Evolutionary conservation across 441 rosid species (phyloP).

Genomic region (Gossypium schwendimanii): DNA sequence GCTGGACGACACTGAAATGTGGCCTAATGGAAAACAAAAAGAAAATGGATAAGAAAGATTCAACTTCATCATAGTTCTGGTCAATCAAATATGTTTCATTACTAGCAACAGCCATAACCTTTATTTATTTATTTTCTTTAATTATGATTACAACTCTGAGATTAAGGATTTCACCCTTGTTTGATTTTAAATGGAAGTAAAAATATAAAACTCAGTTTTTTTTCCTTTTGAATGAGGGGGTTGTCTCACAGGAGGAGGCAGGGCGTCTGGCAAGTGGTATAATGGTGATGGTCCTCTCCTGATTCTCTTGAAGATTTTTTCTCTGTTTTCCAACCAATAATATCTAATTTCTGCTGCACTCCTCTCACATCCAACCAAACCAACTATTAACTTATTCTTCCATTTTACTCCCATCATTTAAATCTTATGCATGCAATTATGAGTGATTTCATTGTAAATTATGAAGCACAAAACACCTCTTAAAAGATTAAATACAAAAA

Average conservation of each 20-base stretch:
- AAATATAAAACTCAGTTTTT: no score
- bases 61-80: background rate
- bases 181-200: background rate
- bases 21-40: background rate
- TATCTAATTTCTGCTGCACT: background rate
- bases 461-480: no score
- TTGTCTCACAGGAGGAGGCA: conserved; percentile 1
- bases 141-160: background rate
- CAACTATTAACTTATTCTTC: background rate
- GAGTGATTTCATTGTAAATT: no score
- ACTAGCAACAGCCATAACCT: background rate
- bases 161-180: background rate
- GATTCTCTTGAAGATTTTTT: conserved; percentile 7
- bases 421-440: no score
- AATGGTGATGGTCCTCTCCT: background rate
- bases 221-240: background rate
- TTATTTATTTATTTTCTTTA: background rate
- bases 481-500: no score
- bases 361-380: background rate
- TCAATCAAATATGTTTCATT: background rate
- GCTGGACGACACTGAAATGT: background rate
- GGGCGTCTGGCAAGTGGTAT: background rate
- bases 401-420: no score
- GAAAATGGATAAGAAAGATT: background rate
- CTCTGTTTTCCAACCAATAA: background rate